A percentile compares a stretch with the other conserved stretches of the same genome.
phyloP scores from a whole-genome alignment of 306 rosid species.

The Phaseolus lunatus region DNA sequence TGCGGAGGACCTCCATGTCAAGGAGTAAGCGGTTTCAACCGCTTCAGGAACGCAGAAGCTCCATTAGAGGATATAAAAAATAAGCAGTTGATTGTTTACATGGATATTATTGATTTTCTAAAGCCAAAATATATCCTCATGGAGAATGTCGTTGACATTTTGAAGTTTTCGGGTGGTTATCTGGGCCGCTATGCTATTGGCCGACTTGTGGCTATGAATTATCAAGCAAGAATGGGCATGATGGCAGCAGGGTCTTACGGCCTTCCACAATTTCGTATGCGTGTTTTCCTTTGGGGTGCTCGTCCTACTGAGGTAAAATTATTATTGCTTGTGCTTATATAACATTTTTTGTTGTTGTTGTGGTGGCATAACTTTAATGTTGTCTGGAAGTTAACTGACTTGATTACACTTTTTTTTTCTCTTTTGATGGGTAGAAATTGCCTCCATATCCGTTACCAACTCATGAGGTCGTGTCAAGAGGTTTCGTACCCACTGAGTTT shows the following conservation, averaged over 20 bases:
- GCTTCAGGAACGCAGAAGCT: conserved; percentile 57
- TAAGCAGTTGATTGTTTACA: conserved; percentile 62
- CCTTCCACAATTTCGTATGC: conserved; percentile 85
- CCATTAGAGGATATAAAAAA: conserved; percentile 74
- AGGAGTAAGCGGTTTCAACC: conserved; percentile 86
- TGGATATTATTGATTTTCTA: conserved; percentile 68
- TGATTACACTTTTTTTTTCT: background rate
- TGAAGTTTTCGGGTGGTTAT: conserved; percentile 72
- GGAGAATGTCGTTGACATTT: conserved; percentile 85
- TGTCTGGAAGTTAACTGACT: background rate
- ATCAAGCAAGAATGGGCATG: conserved; percentile 82
- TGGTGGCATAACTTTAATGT: background rate
- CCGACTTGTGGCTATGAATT: conserved; percentile 74
- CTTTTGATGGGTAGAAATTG: conserved; percentile 42
- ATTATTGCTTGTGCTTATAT: background rate
- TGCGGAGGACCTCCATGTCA: conserved; percentile 98
- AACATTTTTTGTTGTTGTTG: background rate
- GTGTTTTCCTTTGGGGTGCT: conserved; percentile 89
- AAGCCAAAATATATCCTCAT: conserved; percentile 74
- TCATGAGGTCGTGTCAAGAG: conserved; percentile 54
- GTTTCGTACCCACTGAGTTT: conserved; percentile 47
- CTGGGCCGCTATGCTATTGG: conserved; percentile 86
- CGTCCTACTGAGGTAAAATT: conserved; percentile 56
- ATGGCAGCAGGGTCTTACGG: conserved; percentile 92
- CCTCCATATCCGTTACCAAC: conserved; percentile 63